These are phyloP conservation scores for Stagonosporopsis cucurbitacearum DNA, from an alignment of 2,329 filamentous ascomycete genomes.

Conservation along the genomic window DNA sequence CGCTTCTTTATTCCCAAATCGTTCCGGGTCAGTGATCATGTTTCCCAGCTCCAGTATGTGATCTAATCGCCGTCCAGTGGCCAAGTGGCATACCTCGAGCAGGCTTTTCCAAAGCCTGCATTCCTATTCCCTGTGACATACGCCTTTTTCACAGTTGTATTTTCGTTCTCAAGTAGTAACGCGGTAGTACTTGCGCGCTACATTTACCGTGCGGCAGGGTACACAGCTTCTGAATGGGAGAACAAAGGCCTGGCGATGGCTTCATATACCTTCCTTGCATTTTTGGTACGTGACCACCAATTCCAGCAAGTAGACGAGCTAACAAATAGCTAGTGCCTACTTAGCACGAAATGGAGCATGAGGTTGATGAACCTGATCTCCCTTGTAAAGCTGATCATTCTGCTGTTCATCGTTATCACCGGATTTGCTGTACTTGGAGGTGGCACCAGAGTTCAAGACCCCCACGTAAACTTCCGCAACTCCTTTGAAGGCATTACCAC, in stretches of 20 bases:
- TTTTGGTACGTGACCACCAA: slow-evolving; percentile 14
- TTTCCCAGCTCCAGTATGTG: background rate
- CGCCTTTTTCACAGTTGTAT: slow-evolving; percentile 37
- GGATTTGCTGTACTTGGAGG: slow-evolving; percentile 42
- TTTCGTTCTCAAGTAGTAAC: slow-evolving; percentile 42
- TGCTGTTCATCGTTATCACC: slow-evolving; percentile 59
- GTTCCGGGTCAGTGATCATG: slow-evolving; percentile 22
- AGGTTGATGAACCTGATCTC: slow-evolving; percentile 40
- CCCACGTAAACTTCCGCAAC: slow-evolving; percentile 35
- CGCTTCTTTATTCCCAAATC: slow-evolving; percentile 37
- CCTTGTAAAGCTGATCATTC: slow-evolving; percentile 64
- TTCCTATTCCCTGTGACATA: slow-evolving; percentile 40
- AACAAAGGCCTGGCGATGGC: slow-evolving; percentile 40
- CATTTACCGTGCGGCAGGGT: slow-evolving; percentile 38
- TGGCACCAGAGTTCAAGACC: slow-evolving; percentile 34
- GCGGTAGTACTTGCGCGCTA: slow-evolving; percentile 40
- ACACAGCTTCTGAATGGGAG: slow-evolving; percentile 34
- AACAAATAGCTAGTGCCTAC: slow-evolving; percentile 20
- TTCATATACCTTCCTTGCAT: slow-evolving; percentile 32
- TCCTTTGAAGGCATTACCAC: slow-evolving; percentile 35
- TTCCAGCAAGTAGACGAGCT: background rate
- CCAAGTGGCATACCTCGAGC: slow-evolving; percentile 41
- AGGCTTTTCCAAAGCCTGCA: slow-evolving; percentile 36
- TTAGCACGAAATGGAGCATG: slow-evolving; percentile 38
- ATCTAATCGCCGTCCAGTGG: slow-evolving; percentile 3